Evolutionary conservation across 2,329 filamentous ascomycete genomes (phyloP).

Genomic region (Fusarium aywerte): DNA sequence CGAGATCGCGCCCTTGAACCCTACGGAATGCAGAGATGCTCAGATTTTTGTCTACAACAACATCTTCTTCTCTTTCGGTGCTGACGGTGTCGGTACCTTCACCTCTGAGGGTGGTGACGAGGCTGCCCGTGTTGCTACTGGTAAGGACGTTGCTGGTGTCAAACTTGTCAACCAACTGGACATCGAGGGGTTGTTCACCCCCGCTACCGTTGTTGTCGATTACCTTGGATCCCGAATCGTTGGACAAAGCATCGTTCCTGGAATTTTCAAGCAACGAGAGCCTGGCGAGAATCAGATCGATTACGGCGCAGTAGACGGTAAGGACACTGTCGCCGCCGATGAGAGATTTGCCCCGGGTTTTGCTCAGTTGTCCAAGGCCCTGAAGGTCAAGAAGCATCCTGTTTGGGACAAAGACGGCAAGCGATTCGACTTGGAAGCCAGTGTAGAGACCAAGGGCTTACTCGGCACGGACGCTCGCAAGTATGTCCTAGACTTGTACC

Average conservation of each 20-base stretch:
- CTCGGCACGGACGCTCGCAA: constrained; percentile 95
- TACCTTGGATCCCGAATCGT: constrained; percentile 98
- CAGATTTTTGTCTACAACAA: constrained; percentile 99
- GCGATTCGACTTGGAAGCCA: constrained; percentile 90
- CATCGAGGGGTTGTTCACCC: constrained; percentile 92
- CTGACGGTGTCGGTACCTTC: constrained; percentile 97
- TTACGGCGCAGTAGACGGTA: constrained; percentile 97
- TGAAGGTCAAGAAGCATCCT: constrained; percentile 92
- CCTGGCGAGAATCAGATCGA: constrained; percentile 98
- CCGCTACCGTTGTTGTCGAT: constrained; percentile 95
- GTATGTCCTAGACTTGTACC: constrained; percentile 96
- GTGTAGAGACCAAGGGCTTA: constrained; percentile 98
- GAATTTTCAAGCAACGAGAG: constrained; percentile 98
- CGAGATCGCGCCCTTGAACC: constrained; percentile 93
- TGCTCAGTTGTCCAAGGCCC: constrained; percentile 87
- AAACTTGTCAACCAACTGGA: constrained; percentile 97
- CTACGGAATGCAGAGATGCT: constrained; percentile 89
- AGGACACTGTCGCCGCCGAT: constrained; percentile 92
- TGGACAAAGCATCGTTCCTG: constrained; percentile 96
- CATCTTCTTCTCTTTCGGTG: constrained; percentile 98
- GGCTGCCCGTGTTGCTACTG: constrained; percentile 92
- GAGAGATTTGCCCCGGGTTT: constrained; percentile 87
- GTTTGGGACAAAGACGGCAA: constrained; percentile 98
- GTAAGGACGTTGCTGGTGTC: constrained; percentile 95
- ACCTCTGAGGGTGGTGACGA: constrained; percentile 96